phyloP scores from a whole-genome alignment of 148 eudicot genomes.

The Heliosperma pusillum region DNA sequence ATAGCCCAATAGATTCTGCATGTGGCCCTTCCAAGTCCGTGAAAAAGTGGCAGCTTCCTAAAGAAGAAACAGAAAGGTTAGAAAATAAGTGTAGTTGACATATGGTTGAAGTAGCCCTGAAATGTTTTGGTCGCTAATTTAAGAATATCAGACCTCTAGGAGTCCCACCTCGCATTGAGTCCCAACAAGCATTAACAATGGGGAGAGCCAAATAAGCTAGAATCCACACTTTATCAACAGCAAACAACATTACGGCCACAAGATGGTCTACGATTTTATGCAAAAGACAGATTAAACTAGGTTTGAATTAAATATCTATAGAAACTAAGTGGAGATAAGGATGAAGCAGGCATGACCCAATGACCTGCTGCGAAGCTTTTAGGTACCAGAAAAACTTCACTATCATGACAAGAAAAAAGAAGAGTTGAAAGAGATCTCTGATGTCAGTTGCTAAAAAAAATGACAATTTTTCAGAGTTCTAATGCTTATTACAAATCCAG shows the following conservation, averaged over 20 bases:
- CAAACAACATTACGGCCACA: not conserved
- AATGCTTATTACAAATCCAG: not conserved
- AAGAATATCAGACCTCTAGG: not conserved
- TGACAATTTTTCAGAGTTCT: not conserved
- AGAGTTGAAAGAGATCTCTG: not conserved
- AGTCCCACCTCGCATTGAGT: not conserved
- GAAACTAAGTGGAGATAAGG: not conserved
- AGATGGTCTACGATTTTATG: not conserved
- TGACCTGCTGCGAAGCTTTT: not conserved
- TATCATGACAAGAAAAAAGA: not conserved
- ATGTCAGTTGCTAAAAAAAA: not conserved
- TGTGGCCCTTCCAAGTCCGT: slow-evolving; percentile 97
- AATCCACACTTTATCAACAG: slow-evolving; percentile 3
- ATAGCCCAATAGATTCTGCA: slow-evolving; percentile 95
- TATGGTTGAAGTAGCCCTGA: not conserved
- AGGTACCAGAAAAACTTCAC: not conserved
- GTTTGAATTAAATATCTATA: not conserved
- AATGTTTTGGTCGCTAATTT: not conserved
- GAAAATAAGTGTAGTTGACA: slow-evolving; percentile 9
- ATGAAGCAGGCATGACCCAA: not conserved
- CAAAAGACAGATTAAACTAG: not conserved
- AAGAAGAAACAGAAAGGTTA: slow-evolving; percentile 19
- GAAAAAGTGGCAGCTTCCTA: slow-evolving; percentile 99
- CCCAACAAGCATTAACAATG: not conserved
- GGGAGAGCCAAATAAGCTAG: not conserved